Evolutionary conservation across 2,329 filamentous ascomycete species (phyloP).

Genomic region (Calonectria multiphialidica): DNA sequence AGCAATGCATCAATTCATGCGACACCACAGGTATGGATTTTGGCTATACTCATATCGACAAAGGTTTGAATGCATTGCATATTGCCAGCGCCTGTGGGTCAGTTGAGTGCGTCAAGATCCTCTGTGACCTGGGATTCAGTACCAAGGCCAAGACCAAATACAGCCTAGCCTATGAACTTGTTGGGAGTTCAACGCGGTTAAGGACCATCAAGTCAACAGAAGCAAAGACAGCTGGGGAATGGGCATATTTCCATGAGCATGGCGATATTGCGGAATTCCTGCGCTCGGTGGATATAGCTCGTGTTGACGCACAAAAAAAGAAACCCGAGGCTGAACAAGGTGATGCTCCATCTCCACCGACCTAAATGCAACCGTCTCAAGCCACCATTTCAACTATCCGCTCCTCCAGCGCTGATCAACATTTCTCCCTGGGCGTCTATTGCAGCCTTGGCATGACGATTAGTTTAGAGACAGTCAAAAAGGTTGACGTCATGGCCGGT

Average conservation of each 20-base stretch:
- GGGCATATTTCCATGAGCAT: neutral
- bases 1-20: neutral
- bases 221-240: neutral
- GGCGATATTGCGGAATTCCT: neutral
- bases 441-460: neutral
- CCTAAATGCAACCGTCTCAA: neutral
- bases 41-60: neutral
- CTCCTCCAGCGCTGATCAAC: neutral
- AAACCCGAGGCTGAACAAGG: neutral
- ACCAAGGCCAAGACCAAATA: neutral
- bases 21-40: neutral
- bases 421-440: neutral
- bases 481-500: neutral
- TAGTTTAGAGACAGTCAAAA: neutral
- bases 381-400: neutral
- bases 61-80: neutral
- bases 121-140: neutral
- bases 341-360: neutral
- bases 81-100: neutral
- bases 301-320: neutral
- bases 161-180: neutral
- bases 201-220: neutral
- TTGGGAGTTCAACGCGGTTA: neutral
- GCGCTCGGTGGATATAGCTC: neutral
- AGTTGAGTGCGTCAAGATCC: neutral